Base-by-base conservation (phyloP, 441 rosid genomes). In the Brassica hybrid region DNA sequence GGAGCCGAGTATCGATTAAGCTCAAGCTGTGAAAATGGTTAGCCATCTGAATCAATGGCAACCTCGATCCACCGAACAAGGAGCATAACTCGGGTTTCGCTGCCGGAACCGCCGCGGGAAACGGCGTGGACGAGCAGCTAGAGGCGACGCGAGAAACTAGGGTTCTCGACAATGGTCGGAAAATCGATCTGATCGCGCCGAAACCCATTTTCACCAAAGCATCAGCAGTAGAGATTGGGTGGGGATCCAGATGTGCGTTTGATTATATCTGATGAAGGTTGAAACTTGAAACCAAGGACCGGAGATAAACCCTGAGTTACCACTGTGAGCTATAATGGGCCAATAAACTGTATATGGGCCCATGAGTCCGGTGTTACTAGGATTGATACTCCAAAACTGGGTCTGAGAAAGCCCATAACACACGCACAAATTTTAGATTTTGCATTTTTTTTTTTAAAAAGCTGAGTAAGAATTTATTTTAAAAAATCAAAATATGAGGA, bases 1-100 rank as follows among this genome's bases (percentile, higher is more conserved):
- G 97, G 12, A 66, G 89, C 12, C 94, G 87, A 1, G 83, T 67
- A 69, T 92, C 96, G 1, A 91, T 90, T 57, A 94, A 84, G 76
- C 83, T 89, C 32, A 94, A 85, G 73, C 83, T 80, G 78, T 93
- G 89, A 6, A 88, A 73, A 19, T 69, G 81, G 64, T 73, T 79
- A 1, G 64, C 71, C 11, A 80, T 6, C 4, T 86, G 86, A 10
- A 74, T 70, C 94, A 89, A 87, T 61, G 86, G 88, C 16, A 67
- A 56, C 25, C 23, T 74, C 14, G 66, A 79, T 48, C 82, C 75
- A 41, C 85, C 74, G 50, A 56, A 66, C 25, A 73, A 52, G 23
- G 79, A 75, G 32, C 71, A 76, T 68, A 77, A 79, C 60, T 79
- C 63, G 7, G 85, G 76, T 9, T 73, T 85, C 34, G 76, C 74